Conservation (phyloP, 2,329 filamentous ascomycete genomes). For the Elsinoe batatas region DNA sequence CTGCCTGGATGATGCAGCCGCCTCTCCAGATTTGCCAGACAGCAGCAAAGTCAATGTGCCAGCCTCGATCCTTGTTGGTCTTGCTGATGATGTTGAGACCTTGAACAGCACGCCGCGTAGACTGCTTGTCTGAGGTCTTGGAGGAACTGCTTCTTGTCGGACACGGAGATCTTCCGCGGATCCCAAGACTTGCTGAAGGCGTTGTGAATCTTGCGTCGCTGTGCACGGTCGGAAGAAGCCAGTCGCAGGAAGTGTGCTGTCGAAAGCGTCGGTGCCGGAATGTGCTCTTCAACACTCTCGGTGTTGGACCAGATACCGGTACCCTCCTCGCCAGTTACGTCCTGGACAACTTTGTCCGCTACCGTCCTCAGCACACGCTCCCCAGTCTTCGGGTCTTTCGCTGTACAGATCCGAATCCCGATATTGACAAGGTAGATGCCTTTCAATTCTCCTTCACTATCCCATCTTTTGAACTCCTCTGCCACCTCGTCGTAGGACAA, state of each 20-base stretch:
- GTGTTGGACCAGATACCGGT: conserved; percentile 57
- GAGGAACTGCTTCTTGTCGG: conserved; percentile 37
- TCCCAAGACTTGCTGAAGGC: conserved; percentile 36
- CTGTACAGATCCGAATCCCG: conserved; percentile 50
- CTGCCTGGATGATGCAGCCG: conserved; percentile 62
- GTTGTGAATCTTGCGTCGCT: conserved; percentile 44
- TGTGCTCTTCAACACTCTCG: conserved; percentile 51
- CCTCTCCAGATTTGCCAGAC: conserved; percentile 56
- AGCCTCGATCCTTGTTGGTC: conserved; percentile 48
- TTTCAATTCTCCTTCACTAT: conserved; percentile 46
- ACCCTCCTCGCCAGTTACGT: conserved; percentile 55
- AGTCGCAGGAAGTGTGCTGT: conserved; percentile 53
- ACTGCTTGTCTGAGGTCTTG: conserved; percentile 51
- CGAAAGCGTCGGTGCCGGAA: conserved; percentile 55
- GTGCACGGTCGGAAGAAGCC: conserved; percentile 51
- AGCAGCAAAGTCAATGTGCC: conserved; percentile 45
- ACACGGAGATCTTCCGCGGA: conserved; percentile 24
- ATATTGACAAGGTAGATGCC: conserved; percentile 56
- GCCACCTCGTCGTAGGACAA: conserved; percentile 53
- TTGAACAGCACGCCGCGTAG: conserved; percentile 53
- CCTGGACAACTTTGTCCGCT: conserved; percentile 62
- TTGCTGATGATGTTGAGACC: conserved; percentile 55
- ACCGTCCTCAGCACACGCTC: conserved; percentile 50
- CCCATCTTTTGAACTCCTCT: conserved; percentile 51
- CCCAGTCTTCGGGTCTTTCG: conserved; percentile 35